Base-by-base conservation (phyloP, 176 grass and related monocot species). In the Musa troglodytarum region DNA sequence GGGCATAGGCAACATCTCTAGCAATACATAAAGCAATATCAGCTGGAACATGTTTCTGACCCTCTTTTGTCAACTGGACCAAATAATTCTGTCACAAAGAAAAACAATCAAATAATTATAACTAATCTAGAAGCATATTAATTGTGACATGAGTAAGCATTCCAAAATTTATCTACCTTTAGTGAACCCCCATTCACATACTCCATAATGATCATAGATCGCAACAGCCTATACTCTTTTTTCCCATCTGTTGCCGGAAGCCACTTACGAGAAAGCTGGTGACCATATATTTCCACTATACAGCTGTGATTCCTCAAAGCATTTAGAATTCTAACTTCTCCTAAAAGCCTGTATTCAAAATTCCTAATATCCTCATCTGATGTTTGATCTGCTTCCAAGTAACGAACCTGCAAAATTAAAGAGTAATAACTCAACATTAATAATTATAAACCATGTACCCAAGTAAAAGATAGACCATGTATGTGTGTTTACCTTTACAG, bases 181-280 rank as follows among this genome's bases (percentile, higher is more conserved):
- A 99, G 69, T 34, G 95, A 94, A 72, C 95, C 84, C 52, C 95
- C 95, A 86, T 92, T 94, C 34, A 99, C 86, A 84, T 91, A 91
- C 71, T 99, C 95, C 95, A 94, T 91, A 50, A 88, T 61, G 54
- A 99, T 91, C 73, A 94, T 68, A 81, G 95, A 99, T 65, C 87
- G 88, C 73, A 99, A 87, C 70, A 99, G n/a, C 73, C 78, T 91
- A 72, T 89, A 89, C 74, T 91, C 90, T 77, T 86, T 89, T 65
- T 77, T 83, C 72, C 82, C 74, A 59, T 92, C 83, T 69, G 62
- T 77, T 83, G 85, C 82, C n/a, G 49, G 50, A 83, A 94, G 74
- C 95, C 90, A 99, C 77, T 93, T 99, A 73, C 82, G 85, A 76
- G 88, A 93, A 86, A 99, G 79, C 74, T 99, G 95, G 43, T 99